Conservation (phyloP, 805 yeast genomes). For the Wickerhamiella nectarea region DNA sequence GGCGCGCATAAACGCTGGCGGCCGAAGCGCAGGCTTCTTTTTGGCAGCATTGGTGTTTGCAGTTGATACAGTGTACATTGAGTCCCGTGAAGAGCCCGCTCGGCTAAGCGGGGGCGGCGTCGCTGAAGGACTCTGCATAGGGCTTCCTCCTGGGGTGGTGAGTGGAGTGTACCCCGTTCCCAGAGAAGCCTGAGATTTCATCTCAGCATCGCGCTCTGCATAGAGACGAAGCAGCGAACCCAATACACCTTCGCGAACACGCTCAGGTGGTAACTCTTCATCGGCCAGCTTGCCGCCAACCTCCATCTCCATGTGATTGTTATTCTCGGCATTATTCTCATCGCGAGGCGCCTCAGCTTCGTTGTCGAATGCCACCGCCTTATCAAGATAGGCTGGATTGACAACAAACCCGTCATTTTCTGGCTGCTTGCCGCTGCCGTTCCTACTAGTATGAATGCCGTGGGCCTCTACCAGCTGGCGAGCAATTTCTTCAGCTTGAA, state of each 20-base stretch:
- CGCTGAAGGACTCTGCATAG: background rate
- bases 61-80: background rate
- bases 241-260: constrained; percentile 74
- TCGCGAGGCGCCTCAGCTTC: background rate
- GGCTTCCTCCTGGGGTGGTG: constrained; percentile 4
- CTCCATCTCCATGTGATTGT: constrained; percentile 3
- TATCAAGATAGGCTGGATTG: constrained; percentile 11
- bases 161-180: constrained; percentile 2
- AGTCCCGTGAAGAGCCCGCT: background rate
- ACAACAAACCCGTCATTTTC: constrained; percentile 10
- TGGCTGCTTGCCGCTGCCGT: background rate
- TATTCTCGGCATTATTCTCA: background rate
- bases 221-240: constrained; percentile 65
- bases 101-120: constrained; percentile 5
- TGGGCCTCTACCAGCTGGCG: constrained; percentile 17
- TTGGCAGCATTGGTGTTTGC: background rate
- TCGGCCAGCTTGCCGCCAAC: constrained; percentile 11
- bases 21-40: constrained; percentile 3
- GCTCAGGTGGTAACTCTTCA: constrained; percentile 41
- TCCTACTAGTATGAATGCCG: constrained; percentile 1
- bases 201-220: constrained; percentile 22
- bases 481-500: constrained; percentile 20
- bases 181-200: background rate
- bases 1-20: constrained; percentile 17
- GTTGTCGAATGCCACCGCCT: constrained; percentile 12